A percentile compares a stretch with the other conserved stretches of the same genome.
Evolutionary conservation across 371 early-diverging fungal species (phyloP).

Genomic region (Saksenaea oblongispora): DNA sequence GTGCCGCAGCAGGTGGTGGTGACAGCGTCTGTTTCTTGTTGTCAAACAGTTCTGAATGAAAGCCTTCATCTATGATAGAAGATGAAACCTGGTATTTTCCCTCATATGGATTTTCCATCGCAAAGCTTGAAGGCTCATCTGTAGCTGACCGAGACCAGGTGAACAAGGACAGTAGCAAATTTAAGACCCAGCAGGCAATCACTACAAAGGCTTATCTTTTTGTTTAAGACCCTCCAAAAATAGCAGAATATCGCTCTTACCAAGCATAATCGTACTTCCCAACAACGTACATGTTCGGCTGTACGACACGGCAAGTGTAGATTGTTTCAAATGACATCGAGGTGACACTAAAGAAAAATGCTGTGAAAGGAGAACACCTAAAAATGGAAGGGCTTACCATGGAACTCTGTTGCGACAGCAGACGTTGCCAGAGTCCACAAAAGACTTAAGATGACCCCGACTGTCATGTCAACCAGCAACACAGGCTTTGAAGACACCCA

Average conservation of each 20-base stretch:
- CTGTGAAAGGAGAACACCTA: neutral
- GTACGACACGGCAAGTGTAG: constrained; percentile 7
- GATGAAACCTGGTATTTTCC: constrained; percentile 2
- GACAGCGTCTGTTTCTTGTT: neutral
- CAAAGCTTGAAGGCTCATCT: constrained; percentile 10
- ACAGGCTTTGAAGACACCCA: constrained; percentile 12
- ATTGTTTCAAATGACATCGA: constrained; percentile 8
- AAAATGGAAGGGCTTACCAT: constrained; percentile 13
- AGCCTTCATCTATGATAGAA: constrained; percentile 4
- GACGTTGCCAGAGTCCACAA: constrained; percentile 28
- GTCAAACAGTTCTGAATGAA: neutral
- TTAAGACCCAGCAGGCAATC: constrained; percentile 15
- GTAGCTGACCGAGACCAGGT: constrained; percentile 7
- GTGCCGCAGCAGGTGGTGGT: constrained; percentile 3
- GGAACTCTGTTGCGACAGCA: constrained; percentile 16
- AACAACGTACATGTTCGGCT: constrained; percentile 16
- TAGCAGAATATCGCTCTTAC: neutral
- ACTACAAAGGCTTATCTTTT: constrained; percentile 9
- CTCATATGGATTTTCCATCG: constrained; percentile 8
- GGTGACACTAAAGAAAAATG: constrained; percentile 11
- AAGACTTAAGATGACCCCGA: constrained; percentile 21
- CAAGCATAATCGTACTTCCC: constrained; percentile 14
- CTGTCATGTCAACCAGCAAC: constrained; percentile 15
- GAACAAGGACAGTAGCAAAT: constrained; percentile 11
- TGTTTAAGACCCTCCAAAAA: neutral